phyloP scores from a whole-genome alignment of 2,329 filamentous ascomycete species.

The Alternaria solani region DNA sequence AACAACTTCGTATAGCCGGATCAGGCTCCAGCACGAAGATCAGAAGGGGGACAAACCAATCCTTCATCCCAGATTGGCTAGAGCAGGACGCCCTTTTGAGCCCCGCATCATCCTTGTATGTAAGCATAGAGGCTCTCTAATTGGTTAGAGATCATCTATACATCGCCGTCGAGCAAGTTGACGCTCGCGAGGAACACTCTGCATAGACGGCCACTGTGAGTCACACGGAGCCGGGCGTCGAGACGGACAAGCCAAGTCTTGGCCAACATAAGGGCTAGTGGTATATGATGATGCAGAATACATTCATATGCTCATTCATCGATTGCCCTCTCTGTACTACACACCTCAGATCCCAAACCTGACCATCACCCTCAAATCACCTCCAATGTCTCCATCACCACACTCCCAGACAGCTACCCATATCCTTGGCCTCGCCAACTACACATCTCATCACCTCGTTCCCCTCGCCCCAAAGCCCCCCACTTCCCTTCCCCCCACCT shows the following conservation, averaged over 20 bases:
- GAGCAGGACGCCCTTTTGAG: conserved; percentile 5
- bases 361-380: neutral
- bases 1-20: conserved; percentile 19
- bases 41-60: neutral
- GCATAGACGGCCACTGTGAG: neutral
- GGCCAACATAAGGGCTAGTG: neutral
- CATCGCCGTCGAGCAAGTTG: neutral
- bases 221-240: neutral
- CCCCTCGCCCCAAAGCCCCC: conserved; percentile 10
- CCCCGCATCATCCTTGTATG: neutral
- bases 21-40: neutral
- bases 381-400: neutral
- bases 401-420: conserved; percentile 13
- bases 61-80: neutral
- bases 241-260: neutral
- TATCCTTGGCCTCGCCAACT: conserved; percentile 27
- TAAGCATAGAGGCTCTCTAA: neutral
- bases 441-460: conserved; percentile 32
- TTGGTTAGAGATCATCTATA: neutral
- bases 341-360: neutral
- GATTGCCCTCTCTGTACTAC: neutral
- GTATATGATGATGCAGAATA: neutral
- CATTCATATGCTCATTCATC: neutral
- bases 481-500: conserved; percentile 26
- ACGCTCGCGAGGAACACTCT: neutral